Percentiles rank a stretch among this genome's conserved stretches.
These are phyloP conservation scores for Wilcoxina mikolae DNA, from an alignment of 495 filamentous ascomycete genomes.

Conservation along the genomic window DNA sequence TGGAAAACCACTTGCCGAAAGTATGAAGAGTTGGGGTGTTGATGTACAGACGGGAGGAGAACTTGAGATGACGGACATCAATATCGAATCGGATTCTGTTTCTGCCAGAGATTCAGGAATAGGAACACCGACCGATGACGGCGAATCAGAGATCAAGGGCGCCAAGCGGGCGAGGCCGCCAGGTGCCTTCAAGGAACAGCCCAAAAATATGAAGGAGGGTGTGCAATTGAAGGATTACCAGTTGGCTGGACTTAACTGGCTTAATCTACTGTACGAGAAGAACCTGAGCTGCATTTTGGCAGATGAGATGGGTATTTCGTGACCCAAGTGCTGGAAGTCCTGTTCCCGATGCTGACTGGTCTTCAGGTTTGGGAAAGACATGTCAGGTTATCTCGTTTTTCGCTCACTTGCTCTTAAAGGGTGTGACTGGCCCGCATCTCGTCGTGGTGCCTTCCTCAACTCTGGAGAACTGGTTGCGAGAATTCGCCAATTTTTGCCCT, in stretches of 20 bases:
- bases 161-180: slow-evolving; percentile 23
- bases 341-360: not conserved
- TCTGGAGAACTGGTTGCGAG: slow-evolving; percentile 83
- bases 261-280: slow-evolving; percentile 62
- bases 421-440: slow-evolving; percentile 61
- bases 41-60: slow-evolving; percentile 55
- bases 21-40: slow-evolving; percentile 65
- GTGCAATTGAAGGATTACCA: slow-evolving; percentile 80
- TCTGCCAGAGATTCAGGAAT: slow-evolving; percentile 49
- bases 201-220: slow-evolving; percentile 53
- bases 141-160: slow-evolving; percentile 36
- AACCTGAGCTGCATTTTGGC: slow-evolving; percentile 76
- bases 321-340: too few relatives aligned
- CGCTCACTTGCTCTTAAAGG: slow-evolving; percentile 57
- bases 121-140: slow-evolving; percentile 49
- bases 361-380: slow-evolving; percentile 68
- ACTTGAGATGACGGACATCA: slow-evolving; percentile 49
- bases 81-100: slow-evolving; percentile 30
- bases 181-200: slow-evolving; percentile 44
- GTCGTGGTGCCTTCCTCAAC: slow-evolving; percentile 86
- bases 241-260: slow-evolving; percentile 87
- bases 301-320: slow-evolving; percentile 76
- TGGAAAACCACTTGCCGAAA: slow-evolving; percentile 49
- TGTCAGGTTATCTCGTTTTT: slow-evolving; percentile 92
- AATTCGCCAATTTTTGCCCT: slow-evolving; percentile 80